phyloP scores from a whole-genome alignment of 2,329 filamentous ascomycete species.

The Xylariaceae sp. region DNA sequence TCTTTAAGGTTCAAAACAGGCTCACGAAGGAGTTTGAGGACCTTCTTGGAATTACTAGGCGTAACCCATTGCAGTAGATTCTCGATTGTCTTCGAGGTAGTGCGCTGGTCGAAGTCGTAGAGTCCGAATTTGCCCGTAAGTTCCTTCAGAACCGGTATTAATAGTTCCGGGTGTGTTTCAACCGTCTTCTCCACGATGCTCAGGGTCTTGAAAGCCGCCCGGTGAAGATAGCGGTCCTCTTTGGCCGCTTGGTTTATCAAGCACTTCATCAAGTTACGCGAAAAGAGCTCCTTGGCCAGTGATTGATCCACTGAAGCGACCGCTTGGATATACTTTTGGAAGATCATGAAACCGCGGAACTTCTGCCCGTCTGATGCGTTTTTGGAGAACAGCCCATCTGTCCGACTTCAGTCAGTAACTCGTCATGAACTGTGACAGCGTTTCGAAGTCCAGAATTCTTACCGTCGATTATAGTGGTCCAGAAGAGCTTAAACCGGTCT shows the following conservation, averaged over 20 bases:
- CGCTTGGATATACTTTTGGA: conserved; percentile 65
- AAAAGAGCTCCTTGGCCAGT: conserved; percentile 62
- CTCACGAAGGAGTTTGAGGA: conserved; percentile 44
- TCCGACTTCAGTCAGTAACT: too few species aligned
- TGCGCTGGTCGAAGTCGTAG: conserved; percentile 79
- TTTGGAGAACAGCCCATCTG: conserved; percentile 78
- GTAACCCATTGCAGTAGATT: conserved; percentile 60
- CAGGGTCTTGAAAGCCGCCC: conserved; percentile 70
- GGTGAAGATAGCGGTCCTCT: conserved; percentile 72
- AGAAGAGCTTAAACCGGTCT: conserved; percentile 67
- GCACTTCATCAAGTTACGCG: conserved; percentile 74
- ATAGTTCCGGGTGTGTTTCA: conserved; percentile 53
- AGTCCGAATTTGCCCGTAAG: conserved; percentile 66
- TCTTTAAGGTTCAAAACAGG: conserved; percentile 35
- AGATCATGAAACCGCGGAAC: conserved; percentile 84
- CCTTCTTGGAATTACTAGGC: conserved; percentile 47
- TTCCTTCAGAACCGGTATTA: conserved; percentile 56
- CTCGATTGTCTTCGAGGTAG: conserved; percentile 80
- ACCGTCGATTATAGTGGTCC: conserved; percentile 83
- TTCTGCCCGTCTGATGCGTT: conserved; percentile 83
- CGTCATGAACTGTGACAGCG: too few species aligned
- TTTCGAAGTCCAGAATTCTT: conserved; percentile 40
- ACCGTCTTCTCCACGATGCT: conserved; percentile 63
- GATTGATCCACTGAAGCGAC: conserved; percentile 40
- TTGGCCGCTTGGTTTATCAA: conserved; percentile 78